These are phyloP conservation scores for Ceratobasidium sp. DNA, from an alignment of 1,284 basidiomycete species.

Conservation along the genomic window DNA sequence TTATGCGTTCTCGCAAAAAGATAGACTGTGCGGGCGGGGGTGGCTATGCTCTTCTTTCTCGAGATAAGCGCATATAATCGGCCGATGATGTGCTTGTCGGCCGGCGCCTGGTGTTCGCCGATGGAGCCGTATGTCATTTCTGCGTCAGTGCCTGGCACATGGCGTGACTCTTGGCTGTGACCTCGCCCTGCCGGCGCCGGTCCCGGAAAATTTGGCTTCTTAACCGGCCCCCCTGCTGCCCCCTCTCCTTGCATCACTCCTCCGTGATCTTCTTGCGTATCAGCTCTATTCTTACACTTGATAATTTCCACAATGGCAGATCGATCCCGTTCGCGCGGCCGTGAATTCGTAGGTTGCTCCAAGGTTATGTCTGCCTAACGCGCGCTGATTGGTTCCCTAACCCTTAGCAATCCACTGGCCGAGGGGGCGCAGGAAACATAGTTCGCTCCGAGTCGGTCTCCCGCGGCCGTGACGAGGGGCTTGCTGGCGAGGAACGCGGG, in stretches of 20 bases:
- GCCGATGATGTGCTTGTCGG: slow-evolving; percentile 28
- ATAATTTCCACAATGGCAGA: slow-evolving; percentile 43
- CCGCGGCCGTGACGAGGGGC: slow-evolving; percentile 53
- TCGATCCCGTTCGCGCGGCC: slow-evolving; percentile 49
- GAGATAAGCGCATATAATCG: slow-evolving; percentile 36
- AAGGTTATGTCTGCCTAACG: neutral
- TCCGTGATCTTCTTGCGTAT: neutral
- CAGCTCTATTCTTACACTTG: slow-evolving; percentile 26
- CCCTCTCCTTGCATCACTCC: slow-evolving; percentile 8
- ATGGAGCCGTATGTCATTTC: slow-evolving; percentile 20
- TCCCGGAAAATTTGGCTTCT: slow-evolving; percentile 25
- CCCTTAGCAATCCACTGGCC: slow-evolving; percentile 63
- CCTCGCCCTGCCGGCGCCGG: slow-evolving; percentile 28
- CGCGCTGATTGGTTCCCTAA: neutral
- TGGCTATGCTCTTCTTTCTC: slow-evolving; percentile 20
- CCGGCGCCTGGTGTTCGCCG: neutral
- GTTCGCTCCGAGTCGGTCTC: slow-evolving; percentile 56
- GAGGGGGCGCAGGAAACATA: slow-evolving; percentile 74
- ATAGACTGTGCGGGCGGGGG: slow-evolving; percentile 24
- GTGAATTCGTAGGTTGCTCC: slow-evolving; percentile 46
- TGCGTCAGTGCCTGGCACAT: slow-evolving; percentile 19
- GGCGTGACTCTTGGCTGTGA: slow-evolving; percentile 3
- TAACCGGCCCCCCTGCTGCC: neutral
- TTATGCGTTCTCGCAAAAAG: slow-evolving; percentile 14
- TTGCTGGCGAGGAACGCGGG: slow-evolving; percentile 57